phyloP scores from a whole-genome alignment of 768 basidiomycete genomes.

The Tubosaeta sp. region DNA sequence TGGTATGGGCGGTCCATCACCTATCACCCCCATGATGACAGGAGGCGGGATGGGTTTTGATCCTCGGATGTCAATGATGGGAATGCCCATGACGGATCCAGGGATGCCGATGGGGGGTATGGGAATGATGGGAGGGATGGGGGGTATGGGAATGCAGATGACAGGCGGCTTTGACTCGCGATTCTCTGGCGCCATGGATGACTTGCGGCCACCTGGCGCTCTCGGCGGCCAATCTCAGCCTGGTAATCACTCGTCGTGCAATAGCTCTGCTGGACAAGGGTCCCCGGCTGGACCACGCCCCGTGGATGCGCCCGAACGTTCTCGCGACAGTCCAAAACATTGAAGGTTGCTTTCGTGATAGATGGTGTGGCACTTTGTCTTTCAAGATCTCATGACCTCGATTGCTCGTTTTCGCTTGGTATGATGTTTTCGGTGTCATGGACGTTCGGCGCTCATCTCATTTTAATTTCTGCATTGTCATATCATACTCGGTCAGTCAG shows the following conservation, averaged over 20 bases:
- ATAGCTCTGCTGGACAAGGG: slow-evolving; percentile 49
- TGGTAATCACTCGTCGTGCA: slow-evolving; percentile 39
- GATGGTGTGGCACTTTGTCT: slow-evolving; percentile 7
- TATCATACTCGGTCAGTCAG: slow-evolving; percentile 1
- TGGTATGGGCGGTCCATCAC: slow-evolving; percentile 35
- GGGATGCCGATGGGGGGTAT: slow-evolving; percentile 31
- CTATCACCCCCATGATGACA: slow-evolving; percentile 55
- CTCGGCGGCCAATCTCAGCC: slow-evolving; percentile 25
- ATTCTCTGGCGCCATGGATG: slow-evolving; percentile 36
- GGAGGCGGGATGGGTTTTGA: slow-evolving; percentile 55
- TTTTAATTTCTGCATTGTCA: slow-evolving; percentile 17
- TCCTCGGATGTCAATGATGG: slow-evolving; percentile 82
- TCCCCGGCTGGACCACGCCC: slow-evolving; percentile 44
- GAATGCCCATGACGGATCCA: slow-evolving; percentile 63
- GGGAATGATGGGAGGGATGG: slow-evolving; percentile 45
- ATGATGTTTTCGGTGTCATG: slow-evolving; percentile 9
- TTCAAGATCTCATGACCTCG: slow-evolving; percentile 8
- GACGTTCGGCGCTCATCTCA: slow-evolving; percentile 17
- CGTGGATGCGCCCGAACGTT: slow-evolving; percentile 25
- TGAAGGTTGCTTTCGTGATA: too few relatives aligned
- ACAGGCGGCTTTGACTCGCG: slow-evolving; percentile 65
- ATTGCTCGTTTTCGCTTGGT: slow-evolving; percentile 13
- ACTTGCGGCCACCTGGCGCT: slow-evolving; percentile 26
- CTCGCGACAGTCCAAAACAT: slow-evolving; percentile 26
- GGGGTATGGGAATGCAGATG: slow-evolving; percentile 48